Evolutionary conservation across 257 asterid genomes (phyloP), one percentile per base, ranked within the genome.

Genomic region (Solanum sejunctum): DNA sequence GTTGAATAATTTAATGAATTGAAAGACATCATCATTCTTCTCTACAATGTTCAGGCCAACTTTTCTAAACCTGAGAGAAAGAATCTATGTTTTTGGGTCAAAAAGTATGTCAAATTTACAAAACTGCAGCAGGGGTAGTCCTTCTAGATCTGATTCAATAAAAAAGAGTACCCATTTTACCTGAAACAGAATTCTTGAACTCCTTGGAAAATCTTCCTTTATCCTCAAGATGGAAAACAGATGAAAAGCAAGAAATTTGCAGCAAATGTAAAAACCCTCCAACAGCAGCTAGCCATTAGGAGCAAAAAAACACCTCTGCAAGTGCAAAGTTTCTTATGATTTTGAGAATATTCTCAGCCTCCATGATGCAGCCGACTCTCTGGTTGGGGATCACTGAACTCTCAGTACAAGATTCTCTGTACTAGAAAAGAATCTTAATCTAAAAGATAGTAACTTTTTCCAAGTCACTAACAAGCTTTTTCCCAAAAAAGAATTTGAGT

Each of bases 11-110:
- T 91, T 88, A 93, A 86, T 56, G 92, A 75, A 64, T 84, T 88
- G 84, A 90, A 91, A 86, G 88, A 88, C 49, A 86, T 79, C 58
- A 91, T 72, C 96, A 92, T 91, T 52, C 88, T 92, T 87, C 84
- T 85, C 87, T 32, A 69, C 70, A 82, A 86, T 85, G 20, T 60
- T 72, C 67, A 43, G 85, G 43, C 45, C 85, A 71, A 73, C 18
- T 56, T 39, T 75, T 2, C 58, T 75, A 61, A 84, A 69, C 39
- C 64, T 20, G 63, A 43, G 55, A 60, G 26, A 77, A 82, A 54
- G 60, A 69, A 64, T 64, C 51, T 78, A 63, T 13, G 10, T 51
- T 77, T 0, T 77, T 77, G 61, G 45, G n/a, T 77, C 43, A 77
- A 51, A 77, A 26, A 23, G 82, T 41, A 77, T 2, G 15, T 51